A percentile compares a stretch with the other conserved stretches of the same genome.
phyloP scores from a whole-genome alignment of 768 basidiomycete genomes.

The Hygrophorus russula region DNA sequence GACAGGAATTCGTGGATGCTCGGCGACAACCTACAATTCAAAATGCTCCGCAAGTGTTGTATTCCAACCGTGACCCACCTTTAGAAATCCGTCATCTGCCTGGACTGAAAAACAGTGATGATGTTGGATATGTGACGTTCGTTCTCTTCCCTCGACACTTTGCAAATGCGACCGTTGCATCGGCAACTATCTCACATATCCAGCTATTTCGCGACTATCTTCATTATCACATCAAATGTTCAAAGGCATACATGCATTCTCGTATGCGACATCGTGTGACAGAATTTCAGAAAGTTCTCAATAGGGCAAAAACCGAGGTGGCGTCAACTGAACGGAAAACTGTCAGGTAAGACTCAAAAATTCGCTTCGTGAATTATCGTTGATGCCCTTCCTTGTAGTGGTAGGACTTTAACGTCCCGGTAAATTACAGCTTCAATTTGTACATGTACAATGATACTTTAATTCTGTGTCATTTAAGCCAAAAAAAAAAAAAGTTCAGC shows the following conservation, averaged over 20 bases:
- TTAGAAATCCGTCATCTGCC: conserved; percentile 88
- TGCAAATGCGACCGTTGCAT: conserved; percentile 51
- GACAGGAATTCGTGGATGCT: conserved; percentile 98
- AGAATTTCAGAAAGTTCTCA: conserved; percentile 93
- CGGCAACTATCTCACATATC: conserved; percentile 83
- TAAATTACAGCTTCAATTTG: no score
- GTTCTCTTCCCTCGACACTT: conserved; percentile 98
- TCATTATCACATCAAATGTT: conserved; percentile 99
- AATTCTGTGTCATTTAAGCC: no score
- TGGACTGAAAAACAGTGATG: conserved; percentile 72
- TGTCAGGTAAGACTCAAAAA: conserved; percentile 50
- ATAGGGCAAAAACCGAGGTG: conserved; percentile 90
- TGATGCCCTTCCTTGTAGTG: neutral
- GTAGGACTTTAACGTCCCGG: conserved; percentile 1
- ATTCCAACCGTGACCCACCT: conserved; percentile 90
- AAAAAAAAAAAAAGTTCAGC: no score
- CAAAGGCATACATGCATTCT: conserved; percentile 98
- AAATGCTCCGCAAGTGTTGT: conserved; percentile 94
- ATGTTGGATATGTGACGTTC: conserved; percentile 95
- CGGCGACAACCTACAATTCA: conserved; percentile 86
- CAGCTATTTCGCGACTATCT: conserved; percentile 96
- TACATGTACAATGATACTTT: no score
- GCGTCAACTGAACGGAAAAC: conserved; percentile 82
- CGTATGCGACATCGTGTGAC: conserved; percentile 89
- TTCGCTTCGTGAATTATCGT: neutral